Evolutionary conservation across 2,329 filamentous ascomycete genomes (phyloP), one percentile per base, ranked within the genome.

Genomic region (Sclerotiophoma versabilis): DNA sequence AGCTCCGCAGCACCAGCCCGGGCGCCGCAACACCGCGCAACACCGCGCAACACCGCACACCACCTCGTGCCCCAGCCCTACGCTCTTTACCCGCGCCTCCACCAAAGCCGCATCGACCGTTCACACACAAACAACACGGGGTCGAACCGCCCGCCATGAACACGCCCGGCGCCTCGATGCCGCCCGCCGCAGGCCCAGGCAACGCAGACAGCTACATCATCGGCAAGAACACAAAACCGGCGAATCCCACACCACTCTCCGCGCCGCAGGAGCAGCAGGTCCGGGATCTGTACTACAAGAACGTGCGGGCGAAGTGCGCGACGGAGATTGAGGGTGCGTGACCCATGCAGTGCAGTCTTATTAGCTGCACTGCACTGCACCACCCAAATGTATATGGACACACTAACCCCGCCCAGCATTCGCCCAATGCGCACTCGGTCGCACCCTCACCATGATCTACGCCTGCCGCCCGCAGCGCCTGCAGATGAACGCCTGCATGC

Each of bases 401-500:
- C 11, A 44, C 32, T 56, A 14, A 46, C 65, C 6, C 14, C 15
- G 15, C 11, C 42, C 54, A 97, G 93, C 90, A 58, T 99, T 99
- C 74, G 95, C 95, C 53, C 87, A 89, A 63, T 99, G 95, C 82
- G 93, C 93, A 47, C 83, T 88, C 43, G 88, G 89, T 71, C 90
- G 91, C 62, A 98, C 93, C 5, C 85, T 98, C 66, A 92, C 88
- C 51, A 90, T 95, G 54, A 89, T 92, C 11, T 97, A 95, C 81
- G 84, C 87, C 47, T 99, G 95, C 80, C 88, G 92, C 48, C 78
- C 83, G 42, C 84, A 93, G 70, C 89, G 92, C 68, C 87, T 88
- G 59, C 82, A 83, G 29, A 99, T 99, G 95, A 99, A 99, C 79
- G 83, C 81, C 58, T 99, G 95, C 80, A 97, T 99, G 92, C 83